phyloP scores from a whole-genome alignment of 768 basidiomycete species.

The Suillus hirtellus region DNA sequence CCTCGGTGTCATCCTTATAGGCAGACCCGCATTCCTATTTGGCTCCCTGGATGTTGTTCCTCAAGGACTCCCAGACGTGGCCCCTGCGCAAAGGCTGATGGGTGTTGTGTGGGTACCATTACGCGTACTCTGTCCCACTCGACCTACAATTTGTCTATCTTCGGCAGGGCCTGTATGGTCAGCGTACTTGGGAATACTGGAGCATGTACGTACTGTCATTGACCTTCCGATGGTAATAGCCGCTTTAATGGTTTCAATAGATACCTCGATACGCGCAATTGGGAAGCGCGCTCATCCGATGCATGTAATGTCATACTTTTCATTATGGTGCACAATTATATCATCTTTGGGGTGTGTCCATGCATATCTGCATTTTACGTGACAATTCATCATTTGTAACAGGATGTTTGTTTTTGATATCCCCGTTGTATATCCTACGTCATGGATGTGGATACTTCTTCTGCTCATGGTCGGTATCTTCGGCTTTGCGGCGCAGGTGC shows the following conservation, averaged over 20 bases:
- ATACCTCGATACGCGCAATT: slow-evolving; percentile 61
- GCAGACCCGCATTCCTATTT: slow-evolving; percentile 76
- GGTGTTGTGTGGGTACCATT: slow-evolving; percentile 51
- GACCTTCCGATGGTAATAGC: too few relatives aligned
- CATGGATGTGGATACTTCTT: slow-evolving; percentile 19
- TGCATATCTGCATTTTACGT: neutral
- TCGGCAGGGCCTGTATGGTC: slow-evolving; percentile 42
- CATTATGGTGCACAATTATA: slow-evolving; percentile 48
- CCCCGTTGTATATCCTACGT: slow-evolving; percentile 19
- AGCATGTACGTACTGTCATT: slow-evolving; percentile 54
- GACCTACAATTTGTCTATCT: slow-evolving; percentile 2
- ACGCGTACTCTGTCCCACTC: neutral
- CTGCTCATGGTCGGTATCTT: slow-evolving; percentile 18
- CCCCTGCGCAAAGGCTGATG: slow-evolving; percentile 43
- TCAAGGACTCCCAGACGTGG: slow-evolving; percentile 19
- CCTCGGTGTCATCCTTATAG: slow-evolving; percentile 77
- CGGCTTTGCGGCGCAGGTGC: slow-evolving; percentile 21
- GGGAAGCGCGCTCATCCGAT: slow-evolving; percentile 76
- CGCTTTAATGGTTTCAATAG: slow-evolving; percentile 26
- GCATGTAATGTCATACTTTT: slow-evolving; percentile 71
- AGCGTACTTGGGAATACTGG: slow-evolving; percentile 67
- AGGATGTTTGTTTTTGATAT: slow-evolving; percentile 17
- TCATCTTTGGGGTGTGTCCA: neutral
- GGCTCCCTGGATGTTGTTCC: slow-evolving; percentile 32
- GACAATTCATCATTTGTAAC: neutral